phyloP scores from a whole-genome alignment of 768 basidiomycete species.

The Hygrocybe coccinea region DNA sequence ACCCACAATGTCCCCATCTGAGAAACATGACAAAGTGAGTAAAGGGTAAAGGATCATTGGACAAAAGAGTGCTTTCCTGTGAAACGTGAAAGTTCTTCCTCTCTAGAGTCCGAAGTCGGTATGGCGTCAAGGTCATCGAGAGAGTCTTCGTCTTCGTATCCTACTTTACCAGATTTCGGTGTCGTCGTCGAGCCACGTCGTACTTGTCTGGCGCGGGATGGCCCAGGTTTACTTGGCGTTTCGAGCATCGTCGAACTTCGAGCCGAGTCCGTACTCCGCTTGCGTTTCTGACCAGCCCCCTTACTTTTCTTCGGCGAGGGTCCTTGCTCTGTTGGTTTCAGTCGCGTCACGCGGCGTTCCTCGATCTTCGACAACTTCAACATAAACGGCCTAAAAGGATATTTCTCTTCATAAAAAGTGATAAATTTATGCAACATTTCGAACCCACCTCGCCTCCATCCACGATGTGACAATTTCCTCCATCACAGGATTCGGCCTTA shows the following conservation, averaged over 20 bases:
- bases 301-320: constrained; percentile 6
- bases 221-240: constrained; percentile 23
- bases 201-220: constrained; percentile 13
- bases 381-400: constrained; percentile 36
- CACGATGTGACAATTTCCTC: constrained; percentile 71
- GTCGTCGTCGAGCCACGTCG: neutral
- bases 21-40: neutral
- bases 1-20: constrained; percentile 39
- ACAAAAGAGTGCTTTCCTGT: neutral
- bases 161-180: constrained; percentile 11
- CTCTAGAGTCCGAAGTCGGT: constrained; percentile 36
- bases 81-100: constrained; percentile 24
- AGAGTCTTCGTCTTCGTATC: constrained; percentile 3
- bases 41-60: neutral
- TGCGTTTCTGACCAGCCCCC: constrained; percentile 34
- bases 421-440: neutral
- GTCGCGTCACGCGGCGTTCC: constrained; percentile 10
- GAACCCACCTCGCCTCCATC: constrained; percentile 59
- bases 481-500: constrained; percentile 64
- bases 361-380: constrained; percentile 39
- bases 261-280: constrained; percentile 17
- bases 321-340: neutral
- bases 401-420: constrained; percentile 2
- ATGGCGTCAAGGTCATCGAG: constrained; percentile 15
- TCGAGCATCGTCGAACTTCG: constrained; percentile 23